Evolutionary conservation across 768 basidiomycete species (phyloP).

Genomic region (Termitomyces sp.): DNA sequence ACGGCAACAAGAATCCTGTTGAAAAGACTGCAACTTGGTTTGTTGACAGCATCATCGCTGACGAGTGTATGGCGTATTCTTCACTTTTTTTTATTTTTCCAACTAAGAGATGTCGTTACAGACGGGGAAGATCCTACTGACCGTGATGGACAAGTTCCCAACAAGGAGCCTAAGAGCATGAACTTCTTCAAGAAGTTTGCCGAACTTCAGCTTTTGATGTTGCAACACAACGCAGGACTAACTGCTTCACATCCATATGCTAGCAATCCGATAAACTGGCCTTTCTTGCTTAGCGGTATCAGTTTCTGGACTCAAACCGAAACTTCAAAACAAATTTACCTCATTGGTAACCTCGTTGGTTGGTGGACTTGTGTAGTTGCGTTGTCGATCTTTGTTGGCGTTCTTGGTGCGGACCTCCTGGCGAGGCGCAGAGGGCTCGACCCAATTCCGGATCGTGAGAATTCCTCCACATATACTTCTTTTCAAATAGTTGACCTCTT

Average conservation of each 20-base stretch:
- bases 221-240: constrained; percentile 98
- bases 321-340: constrained; percentile 87
- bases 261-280: constrained; percentile 95
- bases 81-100: background rate
- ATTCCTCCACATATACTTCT: background rate
- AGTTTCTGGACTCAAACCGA: constrained; percentile 96
- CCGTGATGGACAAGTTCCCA: constrained; percentile 42
- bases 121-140: constrained; percentile 51
- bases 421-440: constrained; percentile 81
- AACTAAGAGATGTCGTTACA: constrained; percentile 17
- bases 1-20: constrained; percentile 87
- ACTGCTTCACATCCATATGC: constrained; percentile 98
- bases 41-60: constrained; percentile 74
- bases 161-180: constrained; percentile 72
- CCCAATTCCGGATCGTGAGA: constrained; percentile 85
- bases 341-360: constrained; percentile 89
- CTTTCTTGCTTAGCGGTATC: constrained; percentile 92
- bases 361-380: constrained; percentile 94
- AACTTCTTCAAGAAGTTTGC: constrained; percentile 94
- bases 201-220: constrained; percentile 91
- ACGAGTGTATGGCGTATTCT: constrained; percentile 49
- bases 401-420: constrained; percentile 84
- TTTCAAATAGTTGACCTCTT: background rate
- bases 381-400: constrained; percentile 83
- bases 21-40: constrained; percentile 88